Base-by-base conservation (phyloP, 306 rosid genomes). In the Arachis stenosperma region DNA sequence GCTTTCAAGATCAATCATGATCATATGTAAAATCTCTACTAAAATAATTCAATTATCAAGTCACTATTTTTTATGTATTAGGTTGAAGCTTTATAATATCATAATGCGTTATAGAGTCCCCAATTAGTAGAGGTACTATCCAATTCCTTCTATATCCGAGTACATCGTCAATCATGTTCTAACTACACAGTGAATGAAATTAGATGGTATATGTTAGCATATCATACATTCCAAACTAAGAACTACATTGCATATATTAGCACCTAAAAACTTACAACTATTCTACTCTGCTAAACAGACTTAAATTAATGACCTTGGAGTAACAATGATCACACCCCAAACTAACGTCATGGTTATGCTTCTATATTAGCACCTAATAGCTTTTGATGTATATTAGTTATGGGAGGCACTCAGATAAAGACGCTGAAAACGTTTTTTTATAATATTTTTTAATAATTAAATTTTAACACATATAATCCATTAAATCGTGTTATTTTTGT, bases 281-380 rank as follows among this genome's bases (percentile, higher is more conserved):
- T 56, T 64, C 69, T 71, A 78, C 95, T 87, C 90, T 86, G 88
- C 71, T 75, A 79, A 79, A 68, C 81, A 78, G 46, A 83, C 84
- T 75, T 76, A 69, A 67, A 85, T 74, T 22, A 22, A 22, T 22
- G 80, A 84, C 73, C 75, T 51, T 36, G 61, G 47, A 17, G 29
- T 79, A 60, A 76, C 73, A 74, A 12, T 29, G 39, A 54, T 52
- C 41, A 36, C 40, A 70, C 71, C 71, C 59, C 55, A 61, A 62
- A 43, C 27, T 22, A 22, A 1, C 52, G 53, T 13, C 41, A 81
- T 40, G 59, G 61, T 59, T 60, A 54, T 70, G 37, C 37, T 33
- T 75, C 52, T 47, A 55, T 64, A 67, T 69, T 77, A 69, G 27
- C 27, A 22, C 27, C 27, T 22, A 22, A 22, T 22, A 22, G 27